phyloP scores from a whole-genome alignment of 805 yeast genomes.

The Metschnikowia cerradonensis region DNA sequence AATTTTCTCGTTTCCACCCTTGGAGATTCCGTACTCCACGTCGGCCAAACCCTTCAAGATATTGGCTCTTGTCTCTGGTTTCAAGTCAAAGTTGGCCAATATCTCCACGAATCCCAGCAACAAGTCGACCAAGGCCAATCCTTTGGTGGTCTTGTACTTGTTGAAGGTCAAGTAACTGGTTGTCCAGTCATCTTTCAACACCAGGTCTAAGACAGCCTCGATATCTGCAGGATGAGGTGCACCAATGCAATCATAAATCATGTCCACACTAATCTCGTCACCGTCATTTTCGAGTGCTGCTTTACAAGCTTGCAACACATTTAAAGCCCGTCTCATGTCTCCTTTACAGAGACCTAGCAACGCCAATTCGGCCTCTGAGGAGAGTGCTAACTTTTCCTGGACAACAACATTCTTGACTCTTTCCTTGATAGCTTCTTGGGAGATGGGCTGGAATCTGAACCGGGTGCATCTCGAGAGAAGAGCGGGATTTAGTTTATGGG shows the following conservation, averaged over 20 bases:
- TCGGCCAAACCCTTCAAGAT: slow-evolving; percentile 74
- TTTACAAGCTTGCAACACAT: slow-evolving; percentile 90
- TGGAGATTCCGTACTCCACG: slow-evolving; percentile 84
- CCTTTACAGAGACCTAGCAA: slow-evolving; percentile 77
- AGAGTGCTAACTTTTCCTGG: slow-evolving; percentile 58
- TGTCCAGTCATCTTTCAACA: slow-evolving; percentile 85
- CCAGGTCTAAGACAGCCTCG: slow-evolving; percentile 67
- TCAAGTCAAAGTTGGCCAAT: slow-evolving; percentile 64
- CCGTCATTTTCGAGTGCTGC: slow-evolving; percentile 53
- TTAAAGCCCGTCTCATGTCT: slow-evolving; percentile 93
- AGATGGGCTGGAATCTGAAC: slow-evolving; percentile 85
- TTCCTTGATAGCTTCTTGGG: slow-evolving; percentile 59
- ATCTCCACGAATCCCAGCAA: slow-evolving; percentile 72
- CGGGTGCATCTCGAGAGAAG: slow-evolving; percentile 90
- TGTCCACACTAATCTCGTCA: slow-evolving; percentile 57
- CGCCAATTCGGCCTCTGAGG: slow-evolving; percentile 58
- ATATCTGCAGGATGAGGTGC: slow-evolving; percentile 90
- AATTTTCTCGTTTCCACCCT: slow-evolving; percentile 88
- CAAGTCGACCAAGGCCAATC: slow-evolving; percentile 85
- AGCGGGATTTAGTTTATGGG: slow-evolving; percentile 95
- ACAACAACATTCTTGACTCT: slow-evolving; percentile 67
- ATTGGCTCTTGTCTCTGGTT: slow-evolving; percentile 55
- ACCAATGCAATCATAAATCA: slow-evolving; percentile 92
- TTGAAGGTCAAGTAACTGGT: slow-evolving; percentile 65
- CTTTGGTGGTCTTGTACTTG: slow-evolving; percentile 65